Percentiles rank a stretch among this genome's conserved stretches.
These are phyloP conservation scores for Annona squamosa DNA, from an alignment of 164 flowering plant genomes.

Conservation along the genomic window DNA sequence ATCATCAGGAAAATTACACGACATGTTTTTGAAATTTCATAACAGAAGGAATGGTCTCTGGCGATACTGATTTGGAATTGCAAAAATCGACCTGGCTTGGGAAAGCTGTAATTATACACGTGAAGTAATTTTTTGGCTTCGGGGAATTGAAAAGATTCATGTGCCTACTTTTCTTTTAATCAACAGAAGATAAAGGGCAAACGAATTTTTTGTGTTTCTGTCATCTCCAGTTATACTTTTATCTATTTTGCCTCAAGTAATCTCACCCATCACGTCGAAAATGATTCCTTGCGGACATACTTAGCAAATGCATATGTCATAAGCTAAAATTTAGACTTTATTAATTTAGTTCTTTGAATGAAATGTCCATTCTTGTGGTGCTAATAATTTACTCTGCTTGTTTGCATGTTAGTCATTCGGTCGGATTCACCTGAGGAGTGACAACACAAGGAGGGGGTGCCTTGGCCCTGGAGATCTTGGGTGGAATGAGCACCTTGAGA, in stretches of 20 bases:
- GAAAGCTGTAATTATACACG: no score
- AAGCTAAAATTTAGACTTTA: neutral
- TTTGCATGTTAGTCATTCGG: neutral
- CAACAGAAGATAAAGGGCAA: no score
- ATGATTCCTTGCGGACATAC: neutral
- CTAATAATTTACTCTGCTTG: neutral
- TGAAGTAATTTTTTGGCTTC: no score
- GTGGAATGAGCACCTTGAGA: neutral
- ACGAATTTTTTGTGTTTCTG: no score
- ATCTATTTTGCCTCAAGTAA: neutral
- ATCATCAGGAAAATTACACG: no score
- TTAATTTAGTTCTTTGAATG: no score
- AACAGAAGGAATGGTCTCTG: no score
- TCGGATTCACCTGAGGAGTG: conserved; percentile 7
- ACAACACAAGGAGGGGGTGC: neutral
- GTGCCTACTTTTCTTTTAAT: no score
- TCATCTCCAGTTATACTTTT: neutral
- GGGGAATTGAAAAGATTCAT: no score
- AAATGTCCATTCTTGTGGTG: neutral
- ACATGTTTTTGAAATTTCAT: no score
- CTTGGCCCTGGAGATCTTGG: neutral
- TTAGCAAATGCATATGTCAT: neutral
- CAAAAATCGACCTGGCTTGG: no score
- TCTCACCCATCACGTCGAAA: neutral
- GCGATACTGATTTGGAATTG: no score